Conservation (phyloP, 441 rosid genomes). For the Melastoma candidum region DNA sequence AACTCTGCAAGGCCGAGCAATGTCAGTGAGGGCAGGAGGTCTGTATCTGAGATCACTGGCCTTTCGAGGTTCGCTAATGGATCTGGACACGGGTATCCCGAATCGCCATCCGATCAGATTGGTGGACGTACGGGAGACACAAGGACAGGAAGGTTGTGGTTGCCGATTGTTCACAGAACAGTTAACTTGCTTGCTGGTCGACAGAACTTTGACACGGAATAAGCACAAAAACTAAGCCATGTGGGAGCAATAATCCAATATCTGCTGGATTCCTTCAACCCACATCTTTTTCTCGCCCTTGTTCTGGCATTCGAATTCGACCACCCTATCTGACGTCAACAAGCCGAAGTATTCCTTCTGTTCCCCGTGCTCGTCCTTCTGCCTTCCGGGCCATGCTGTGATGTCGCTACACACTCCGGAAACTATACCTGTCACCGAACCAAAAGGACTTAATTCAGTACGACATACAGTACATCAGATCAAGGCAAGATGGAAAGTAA, state of each 20-base stretch:
- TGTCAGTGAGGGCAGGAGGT: too few species aligned
- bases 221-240: slow-evolving; percentile 12
- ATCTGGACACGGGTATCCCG: too few species aligned
- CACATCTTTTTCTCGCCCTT: slow-evolving; percentile 65
- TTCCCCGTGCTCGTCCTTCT: slow-evolving; percentile 28
- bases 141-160: too few species aligned
- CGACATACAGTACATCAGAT: background rate
- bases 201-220: too few species aligned
- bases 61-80: too few species aligned
- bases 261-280: slow-evolving; percentile 67
- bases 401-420: slow-evolving; percentile 50
- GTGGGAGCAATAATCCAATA: slow-evolving; percentile 41
- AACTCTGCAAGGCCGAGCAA: too few species aligned
- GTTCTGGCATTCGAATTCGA: slow-evolving; percentile 75
- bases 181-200: too few species aligned
- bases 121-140: too few species aligned
- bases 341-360: slow-evolving; percentile 71
- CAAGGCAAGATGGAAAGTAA: background rate
- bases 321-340: slow-evolving; percentile 56
- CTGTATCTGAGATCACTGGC: too few species aligned
- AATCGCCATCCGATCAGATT: too few species aligned
- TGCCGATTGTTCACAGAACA: too few species aligned
- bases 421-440: slow-evolving; percentile 38
- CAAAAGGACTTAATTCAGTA: slow-evolving; percentile 2
- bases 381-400: slow-evolving; percentile 56